Conservation (phyloP, 78 protist species). For the Isochrysis galbana region DNA sequence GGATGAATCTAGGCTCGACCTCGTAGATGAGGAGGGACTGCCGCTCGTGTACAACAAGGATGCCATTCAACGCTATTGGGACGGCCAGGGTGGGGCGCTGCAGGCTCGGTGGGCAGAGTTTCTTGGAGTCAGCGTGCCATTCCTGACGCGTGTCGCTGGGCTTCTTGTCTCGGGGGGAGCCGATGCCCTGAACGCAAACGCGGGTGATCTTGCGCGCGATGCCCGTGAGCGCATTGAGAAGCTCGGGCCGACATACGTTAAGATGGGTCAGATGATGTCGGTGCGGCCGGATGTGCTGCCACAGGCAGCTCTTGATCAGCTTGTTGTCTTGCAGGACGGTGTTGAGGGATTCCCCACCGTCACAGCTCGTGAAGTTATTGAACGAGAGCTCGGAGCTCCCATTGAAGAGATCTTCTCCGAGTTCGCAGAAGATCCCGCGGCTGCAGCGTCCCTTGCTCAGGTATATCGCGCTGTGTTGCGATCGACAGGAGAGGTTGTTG, state of each 20-base stretch:
- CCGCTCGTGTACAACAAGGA: conserved; percentile 39
- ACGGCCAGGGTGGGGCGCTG: conserved; percentile 36
- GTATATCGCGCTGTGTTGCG: conserved; percentile 9
- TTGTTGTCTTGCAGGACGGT: conserved; percentile 38
- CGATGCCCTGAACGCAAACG: neutral
- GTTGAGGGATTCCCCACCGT: conserved; percentile 36
- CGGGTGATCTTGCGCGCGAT: conserved; percentile 6
- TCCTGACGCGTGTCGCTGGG: conserved; percentile 23
- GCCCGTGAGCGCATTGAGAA: conserved; percentile 26
- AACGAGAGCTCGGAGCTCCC: conserved; percentile 42
- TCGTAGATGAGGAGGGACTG: conserved; percentile 26
- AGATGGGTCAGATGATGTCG: conserved; percentile 44
- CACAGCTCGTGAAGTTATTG: conserved; percentile 15
- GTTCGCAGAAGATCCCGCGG: conserved; percentile 32
- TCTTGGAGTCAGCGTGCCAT: conserved; percentile 29
- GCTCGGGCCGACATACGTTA: conserved; percentile 39
- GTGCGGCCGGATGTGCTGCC: conserved; percentile 60
- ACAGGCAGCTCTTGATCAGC: conserved; percentile 46
- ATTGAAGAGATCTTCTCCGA: neutral
- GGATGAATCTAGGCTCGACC: neutral
- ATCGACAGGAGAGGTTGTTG: conserved; percentile 34
- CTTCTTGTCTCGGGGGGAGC: conserved; percentile 7
- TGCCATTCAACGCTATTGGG: conserved; percentile 24
- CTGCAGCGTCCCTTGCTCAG: conserved; percentile 45
- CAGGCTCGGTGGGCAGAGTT: conserved; percentile 41